phyloP scores from a whole-genome alignment of 75 land plant genomes.

The Pinus taeda region DNA sequence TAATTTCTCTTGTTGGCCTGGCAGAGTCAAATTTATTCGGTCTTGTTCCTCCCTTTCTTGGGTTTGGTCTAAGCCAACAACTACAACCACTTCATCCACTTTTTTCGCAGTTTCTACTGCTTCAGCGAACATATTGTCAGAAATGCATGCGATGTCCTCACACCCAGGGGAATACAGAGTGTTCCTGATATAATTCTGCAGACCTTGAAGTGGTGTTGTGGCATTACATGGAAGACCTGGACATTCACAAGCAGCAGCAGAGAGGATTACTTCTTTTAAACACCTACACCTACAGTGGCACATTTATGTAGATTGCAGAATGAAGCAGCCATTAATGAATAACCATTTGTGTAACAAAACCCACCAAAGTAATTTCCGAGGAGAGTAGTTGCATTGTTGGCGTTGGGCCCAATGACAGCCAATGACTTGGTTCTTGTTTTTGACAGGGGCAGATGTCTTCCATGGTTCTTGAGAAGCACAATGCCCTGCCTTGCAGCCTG shows the following conservation, averaged over 20 bases:
- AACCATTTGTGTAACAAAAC: background rate
- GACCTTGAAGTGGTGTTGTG: conserved; percentile 54
- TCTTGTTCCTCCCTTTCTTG: conserved; percentile 76
- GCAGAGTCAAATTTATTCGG: conserved; percentile 54
- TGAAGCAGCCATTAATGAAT: too few relatives aligned
- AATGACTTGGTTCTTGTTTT: conserved; percentile 25
- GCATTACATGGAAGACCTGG: conserved; percentile 74
- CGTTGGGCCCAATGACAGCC: conserved; percentile 91
- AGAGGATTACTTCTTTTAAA: background rate
- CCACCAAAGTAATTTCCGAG: conserved; percentile 64
- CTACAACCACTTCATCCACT: conserved; percentile 72
- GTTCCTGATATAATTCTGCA: conserved; percentile 40
- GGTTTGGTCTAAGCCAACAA: conserved; percentile 81
- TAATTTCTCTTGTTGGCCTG: conserved; percentile 70
- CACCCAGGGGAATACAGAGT: conserved; percentile 54
- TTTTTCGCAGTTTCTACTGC: conserved; percentile 53
- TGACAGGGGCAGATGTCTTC: conserved; percentile 58
- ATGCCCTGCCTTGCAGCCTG: conserved; percentile 85
- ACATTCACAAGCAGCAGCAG: conserved; percentile 1
- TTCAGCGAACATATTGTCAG: conserved; percentile 21
- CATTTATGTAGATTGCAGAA: too few relatives aligned
- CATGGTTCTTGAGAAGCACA: conserved; percentile 82
- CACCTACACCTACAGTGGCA: too few relatives aligned
- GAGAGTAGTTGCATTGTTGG: conserved; percentile 47
- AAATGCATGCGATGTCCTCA: conserved; percentile 36